Evolutionary conservation across 148 eudicot genomes (phyloP), one percentile per base, ranked within the genome.

Genomic region (Rhododendron henanense): DNA sequence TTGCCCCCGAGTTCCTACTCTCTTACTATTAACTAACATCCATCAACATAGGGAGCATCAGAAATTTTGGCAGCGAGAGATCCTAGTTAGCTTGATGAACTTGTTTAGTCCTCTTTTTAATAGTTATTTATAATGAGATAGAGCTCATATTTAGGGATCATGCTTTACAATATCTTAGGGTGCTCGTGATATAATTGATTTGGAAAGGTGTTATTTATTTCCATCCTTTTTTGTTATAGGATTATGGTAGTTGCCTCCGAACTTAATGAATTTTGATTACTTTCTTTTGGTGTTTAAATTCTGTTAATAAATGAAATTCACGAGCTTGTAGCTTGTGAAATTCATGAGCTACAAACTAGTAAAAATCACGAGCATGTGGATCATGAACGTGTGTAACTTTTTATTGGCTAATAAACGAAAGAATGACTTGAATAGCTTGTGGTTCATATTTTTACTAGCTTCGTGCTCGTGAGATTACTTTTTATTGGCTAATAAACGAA

Each of bases 21-120:
- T 44, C 44, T 44, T 41, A 45, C 13, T 81, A 53, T 16, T 39
- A 57, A 28, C 10, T 25, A 45, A 67, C 63, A 78, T 83, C 35
- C 50, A 78, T 79, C 35, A 57, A 78, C 81, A 14, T 47, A 76
- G 86, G 85, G 67, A 83, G 45, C 48, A 28, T 39, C 6, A 55
- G 73, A 79, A 85, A 79, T 88, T 88, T 88, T 88, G 88, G 75
- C 51, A 18, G 41, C 25, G 25, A 78, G 59, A 85, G 79, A 86
- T 63, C 76, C 71, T 67, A 84, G 50, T 71, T 71, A 73, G 47
- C 67, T 50, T 23, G 18, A 74, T 73, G 28, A 19, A 8, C 51
- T 50, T 81, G 28, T 31, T 6, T 33, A n/a, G 37, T 71, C 37
- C 19, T 31, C 16, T 53, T 81, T 81, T 4, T 28, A 19, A 1